These are phyloP conservation scores for Salix brachista DNA, from an alignment of 345 rosid genomes.

Conservation along the genomic window DNA sequence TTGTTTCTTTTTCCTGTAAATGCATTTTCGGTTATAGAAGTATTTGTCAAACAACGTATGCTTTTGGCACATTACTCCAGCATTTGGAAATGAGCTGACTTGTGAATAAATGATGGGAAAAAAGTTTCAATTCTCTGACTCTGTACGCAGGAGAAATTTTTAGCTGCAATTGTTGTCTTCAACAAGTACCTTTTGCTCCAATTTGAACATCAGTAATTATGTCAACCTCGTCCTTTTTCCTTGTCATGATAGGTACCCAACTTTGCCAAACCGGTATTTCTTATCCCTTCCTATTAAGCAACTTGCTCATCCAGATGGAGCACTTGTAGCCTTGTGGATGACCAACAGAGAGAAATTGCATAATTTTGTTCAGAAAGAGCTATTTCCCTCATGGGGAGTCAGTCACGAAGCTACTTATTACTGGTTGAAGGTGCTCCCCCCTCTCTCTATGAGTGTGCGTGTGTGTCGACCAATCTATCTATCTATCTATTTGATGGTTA, in stretches of 20 bases:
- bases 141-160: not conserved
- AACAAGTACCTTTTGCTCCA: too few relatives aligned
- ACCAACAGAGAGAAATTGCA: slow-evolving; percentile 83
- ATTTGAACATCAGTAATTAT: too few relatives aligned
- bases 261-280: slow-evolving; percentile 75
- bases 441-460: not conserved
- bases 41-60: too few relatives aligned
- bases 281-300: slow-evolving; percentile 75
- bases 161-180: not conserved
- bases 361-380: slow-evolving; percentile 64
- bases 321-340: slow-evolving; percentile 88
- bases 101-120: not conserved
- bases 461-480: not conserved
- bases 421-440: slow-evolving; percentile 70
- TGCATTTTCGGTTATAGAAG: not conserved
- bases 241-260: slow-evolving; percentile 58
- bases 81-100: not conserved
- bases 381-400: slow-evolving; percentile 77
- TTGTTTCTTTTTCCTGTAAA: not conserved
- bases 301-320: slow-evolving; percentile 66
- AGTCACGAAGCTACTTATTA: slow-evolving; percentile 47
- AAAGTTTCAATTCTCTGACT: not conserved
- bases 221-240: not conserved
- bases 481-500: slow-evolving; percentile 4
- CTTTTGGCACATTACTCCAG: not conserved